Base-by-base conservation (phyloP, 2,329 filamentous ascomycete species). In the Lanzia echinophila region DNA sequence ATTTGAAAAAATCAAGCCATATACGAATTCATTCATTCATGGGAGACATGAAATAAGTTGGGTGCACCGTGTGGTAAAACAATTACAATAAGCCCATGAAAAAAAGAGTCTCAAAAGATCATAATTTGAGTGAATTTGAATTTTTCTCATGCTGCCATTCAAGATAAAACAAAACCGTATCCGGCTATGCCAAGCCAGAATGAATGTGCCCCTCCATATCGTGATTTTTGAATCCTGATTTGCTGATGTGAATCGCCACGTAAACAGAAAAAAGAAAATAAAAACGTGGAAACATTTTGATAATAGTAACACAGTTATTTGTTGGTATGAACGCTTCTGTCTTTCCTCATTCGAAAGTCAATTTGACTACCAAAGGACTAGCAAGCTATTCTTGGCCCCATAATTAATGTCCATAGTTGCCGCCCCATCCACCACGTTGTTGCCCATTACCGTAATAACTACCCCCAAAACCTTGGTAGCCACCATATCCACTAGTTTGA, bases 371-470 rank as follows among this genome's bases (percentile, higher is more conserved):
- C 44, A 48, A 48, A 48, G 50, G 50, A 48, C 34, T 31, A 34
- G 38, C 46, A 47, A 34, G 38, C 45, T 54, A 49, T 17, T 34
- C 32, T 39, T 34, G 42, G 24, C 10, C 33, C 17, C 22, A 53
- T 47, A 24, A 49, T 54, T 49, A 54, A 34, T 54, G 51, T 54
- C 51, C 51, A 57, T 76, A 77, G 65, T 75, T 76, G 60, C 69
- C 70, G 60, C 74, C 73, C 74, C 74, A 77, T 53, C 74, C 74
- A 56, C 73, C 73, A 45, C 74, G 72, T 54, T 72, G 71, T 54
- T 68, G 65, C 55, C 70, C 71, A 45, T 70, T 72, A 45, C 65
- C 65, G 51, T 68, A 67, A 53, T 72, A 68, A 51, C 65, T 69
- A 53, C 61, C 70, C 44, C 72, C 74, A 67, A 66, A 73, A 67